Percentiles rank a stretch among this genome's conserved stretches.
These are phyloP conservation scores for Laetiporus sulphureus DNA, from an alignment of 1,284 basidiomycete genomes.

Conservation along the genomic window DNA sequence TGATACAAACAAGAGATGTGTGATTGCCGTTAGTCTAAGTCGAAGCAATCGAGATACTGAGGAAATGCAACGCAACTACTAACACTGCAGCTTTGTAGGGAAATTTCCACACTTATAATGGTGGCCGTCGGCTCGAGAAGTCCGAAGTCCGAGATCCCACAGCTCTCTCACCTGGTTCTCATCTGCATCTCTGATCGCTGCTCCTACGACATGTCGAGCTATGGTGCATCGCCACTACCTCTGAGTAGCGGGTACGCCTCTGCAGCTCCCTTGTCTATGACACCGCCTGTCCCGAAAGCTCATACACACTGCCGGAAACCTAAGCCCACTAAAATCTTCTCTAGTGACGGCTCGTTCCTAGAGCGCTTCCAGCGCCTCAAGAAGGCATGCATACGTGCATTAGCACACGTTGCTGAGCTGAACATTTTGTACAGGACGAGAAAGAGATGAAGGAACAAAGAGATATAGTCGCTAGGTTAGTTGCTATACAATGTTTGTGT, in stretches of 20 bases:
- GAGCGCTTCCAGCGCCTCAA: slow-evolving; percentile 48
- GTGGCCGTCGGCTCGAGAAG: too few relatives aligned
- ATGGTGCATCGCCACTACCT: slow-evolving; percentile 17
- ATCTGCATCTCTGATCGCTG: too few relatives aligned
- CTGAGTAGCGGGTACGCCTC: slow-evolving; percentile 25
- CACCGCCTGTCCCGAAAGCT: slow-evolving; percentile 19
- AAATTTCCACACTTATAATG: too few relatives aligned
- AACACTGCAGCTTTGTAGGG: too few relatives aligned
- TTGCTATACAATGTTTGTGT: slow-evolving; percentile 2
- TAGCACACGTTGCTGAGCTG: too few relatives aligned
- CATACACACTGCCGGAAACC: slow-evolving; percentile 25
- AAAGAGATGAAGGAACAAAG: slow-evolving; percentile 49
- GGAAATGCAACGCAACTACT: too few relatives aligned
- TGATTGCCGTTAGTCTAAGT: too few relatives aligned
- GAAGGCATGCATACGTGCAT: slow-evolving; percentile 32
- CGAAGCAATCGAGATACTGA: too few relatives aligned
- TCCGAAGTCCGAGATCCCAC: too few relatives aligned
- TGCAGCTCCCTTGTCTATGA: slow-evolving; percentile 20
- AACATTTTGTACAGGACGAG: slow-evolving; percentile 38
- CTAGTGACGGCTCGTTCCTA: slow-evolving; percentile 54
- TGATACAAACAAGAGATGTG: too few relatives aligned
- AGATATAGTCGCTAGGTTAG: slow-evolving; percentile 41
- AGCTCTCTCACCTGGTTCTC: too few relatives aligned
- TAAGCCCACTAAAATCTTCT: slow-evolving; percentile 49
- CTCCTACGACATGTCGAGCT: too few relatives aligned